These are phyloP conservation scores for Saturnispora gosingensis DNA, from an alignment of 805 yeast species.

Conservation along the genomic window DNA sequence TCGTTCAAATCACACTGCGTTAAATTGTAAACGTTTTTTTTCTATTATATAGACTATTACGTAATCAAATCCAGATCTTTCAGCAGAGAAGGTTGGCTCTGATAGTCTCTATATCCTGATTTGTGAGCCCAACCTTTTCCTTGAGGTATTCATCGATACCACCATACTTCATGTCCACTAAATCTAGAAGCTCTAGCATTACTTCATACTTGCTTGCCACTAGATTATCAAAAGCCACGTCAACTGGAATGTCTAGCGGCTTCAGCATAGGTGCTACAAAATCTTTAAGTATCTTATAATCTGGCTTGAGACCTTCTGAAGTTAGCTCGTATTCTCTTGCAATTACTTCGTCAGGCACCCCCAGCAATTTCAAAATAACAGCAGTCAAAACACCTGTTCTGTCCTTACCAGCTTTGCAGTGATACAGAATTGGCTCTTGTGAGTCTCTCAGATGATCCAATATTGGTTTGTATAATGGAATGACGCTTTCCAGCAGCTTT, in stretches of 20 bases:
- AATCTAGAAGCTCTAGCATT: slow-evolving; percentile 54
- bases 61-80: background rate
- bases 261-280: background rate
- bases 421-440: slow-evolving; percentile 50
- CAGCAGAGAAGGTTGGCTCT: slow-evolving; percentile 1
- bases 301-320: slow-evolving; percentile 49
- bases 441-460: slow-evolving; percentile 48
- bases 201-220: slow-evolving; percentile 59
- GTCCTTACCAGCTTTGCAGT: slow-evolving; percentile 84
- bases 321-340: slow-evolving; percentile 75
- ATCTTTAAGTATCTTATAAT: slow-evolving; percentile 30
- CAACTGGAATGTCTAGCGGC: slow-evolving; percentile 31
- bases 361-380: slow-evolving; percentile 52
- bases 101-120: slow-evolving; percentile 27
- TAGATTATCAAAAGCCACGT: slow-evolving; percentile 50
- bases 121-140: slow-evolving; percentile 36
- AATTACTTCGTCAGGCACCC: slow-evolving; percentile 56
- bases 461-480: slow-evolving; percentile 37
- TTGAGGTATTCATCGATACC: slow-evolving; percentile 39
- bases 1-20: background rate
- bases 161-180: slow-evolving; percentile 43
- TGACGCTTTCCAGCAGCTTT: slow-evolving; percentile 45
- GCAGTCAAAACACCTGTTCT: slow-evolving; percentile 71
- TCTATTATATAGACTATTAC: background rate
- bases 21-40: background rate